Evolutionary conservation across 805 yeast species (phyloP), one percentile per base, ranked within the genome.

Genomic region (Pichia pseudocactophila): DNA sequence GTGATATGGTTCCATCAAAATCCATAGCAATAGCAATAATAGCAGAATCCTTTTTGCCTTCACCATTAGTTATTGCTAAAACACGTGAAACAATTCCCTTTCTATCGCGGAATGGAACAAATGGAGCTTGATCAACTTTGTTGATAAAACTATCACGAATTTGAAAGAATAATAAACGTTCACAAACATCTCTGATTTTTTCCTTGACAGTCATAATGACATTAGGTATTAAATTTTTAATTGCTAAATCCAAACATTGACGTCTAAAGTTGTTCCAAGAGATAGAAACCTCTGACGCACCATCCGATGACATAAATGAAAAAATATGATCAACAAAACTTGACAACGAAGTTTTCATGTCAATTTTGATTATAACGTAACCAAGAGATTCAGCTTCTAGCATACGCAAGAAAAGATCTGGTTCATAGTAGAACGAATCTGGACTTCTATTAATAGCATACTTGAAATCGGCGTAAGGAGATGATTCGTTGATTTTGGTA

Each of bases 71-170:
- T 26, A 92, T 54, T 0, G 96, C 78, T 49, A 92, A 66, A 0
- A 87, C 90, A 48, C 83, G 79, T 17, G 98, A 96, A 41, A 78
- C 71, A 4, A 95, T 83, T 36, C 97, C 96, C 45, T 74, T 71
- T 35, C 77, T 84, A 50, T 72, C 81, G 5, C 84, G 82, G 36
- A 74, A 71, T 6, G 97, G 96, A 51, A 83, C 79, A 62, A 68
- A 89, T 27, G 99, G 97, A 2, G 97, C 96, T 66, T 89, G 97
- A 59, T 90, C 92, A 30, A 92, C 70, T 54, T 80, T 82, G 18
- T 74, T 70, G 58, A 76, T 67, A 55, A 90, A 82, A 25, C 73
- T 68, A 34, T 73, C 71, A 51, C 97, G 80, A 30, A 90, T 76
- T 45, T 80, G 80, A 44, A 69, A 72, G 39, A 79, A 79, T 36